phyloP scores from a whole-genome alignment of 2,329 filamentous ascomycete genomes.

The Mycosphaerella sp. region DNA sequence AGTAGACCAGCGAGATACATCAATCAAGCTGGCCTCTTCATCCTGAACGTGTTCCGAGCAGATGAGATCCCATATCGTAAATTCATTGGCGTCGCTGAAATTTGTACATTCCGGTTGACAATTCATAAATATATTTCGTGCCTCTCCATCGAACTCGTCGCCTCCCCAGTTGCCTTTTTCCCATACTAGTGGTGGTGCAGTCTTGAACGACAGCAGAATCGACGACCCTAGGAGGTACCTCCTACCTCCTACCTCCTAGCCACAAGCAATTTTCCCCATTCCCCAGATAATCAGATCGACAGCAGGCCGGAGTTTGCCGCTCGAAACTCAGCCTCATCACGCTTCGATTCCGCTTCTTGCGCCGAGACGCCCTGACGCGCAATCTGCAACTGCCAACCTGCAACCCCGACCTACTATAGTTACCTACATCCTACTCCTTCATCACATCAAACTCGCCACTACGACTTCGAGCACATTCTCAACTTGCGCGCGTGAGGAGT shows the following conservation, averaged over 20 bases:
- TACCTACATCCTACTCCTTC: background rate
- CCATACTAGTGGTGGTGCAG: background rate
- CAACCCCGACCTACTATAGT: no score
- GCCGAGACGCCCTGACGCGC: slow-evolving; percentile 11
- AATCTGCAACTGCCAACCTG: slow-evolving; percentile 2
- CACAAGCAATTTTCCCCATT: background rate
- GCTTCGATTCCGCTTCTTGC: background rate
- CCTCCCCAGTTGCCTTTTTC: background rate
- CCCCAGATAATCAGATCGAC: background rate
- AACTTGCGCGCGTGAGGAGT: background rate
- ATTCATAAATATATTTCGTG: background rate
- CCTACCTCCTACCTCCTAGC: background rate
- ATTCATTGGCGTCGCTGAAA: background rate
- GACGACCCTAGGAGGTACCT: background rate
- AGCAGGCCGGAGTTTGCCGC: background rate
- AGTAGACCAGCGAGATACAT: slow-evolving; percentile 48
- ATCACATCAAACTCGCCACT: background rate
- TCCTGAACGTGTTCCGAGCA: background rate
- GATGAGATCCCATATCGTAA: background rate
- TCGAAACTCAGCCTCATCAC: background rate
- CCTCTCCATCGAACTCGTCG: background rate
- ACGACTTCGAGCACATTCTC: background rate
- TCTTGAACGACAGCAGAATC: background rate
- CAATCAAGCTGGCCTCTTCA: background rate
- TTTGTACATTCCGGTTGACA: background rate